Evolutionary conservation across 2,329 filamentous ascomycete genomes (phyloP).

Genomic region (Phoma sp.): DNA sequence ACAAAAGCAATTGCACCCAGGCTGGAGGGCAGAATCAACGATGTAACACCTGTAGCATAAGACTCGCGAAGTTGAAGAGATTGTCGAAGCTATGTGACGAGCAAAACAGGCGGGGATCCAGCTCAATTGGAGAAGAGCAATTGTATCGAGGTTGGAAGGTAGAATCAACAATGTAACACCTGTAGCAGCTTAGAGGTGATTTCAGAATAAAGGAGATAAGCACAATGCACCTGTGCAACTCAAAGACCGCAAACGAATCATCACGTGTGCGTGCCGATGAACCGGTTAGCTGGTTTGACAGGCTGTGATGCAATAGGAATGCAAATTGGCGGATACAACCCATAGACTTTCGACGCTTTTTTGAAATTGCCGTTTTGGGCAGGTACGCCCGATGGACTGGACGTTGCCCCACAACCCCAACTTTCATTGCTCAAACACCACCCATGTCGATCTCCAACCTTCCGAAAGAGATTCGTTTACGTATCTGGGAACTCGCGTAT

Average conservation of each 20-base stretch:
- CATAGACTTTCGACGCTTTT: conserved; percentile 5
- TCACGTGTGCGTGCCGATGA: conserved; percentile 6
- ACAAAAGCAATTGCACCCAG: conserved; percentile 79
- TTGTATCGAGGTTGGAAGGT: conserved; percentile 78
- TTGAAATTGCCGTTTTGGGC: conserved; percentile 5
- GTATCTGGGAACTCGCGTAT: conserved; percentile 29
- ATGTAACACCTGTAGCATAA: conserved; percentile 49
- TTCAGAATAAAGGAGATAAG: not conserved
- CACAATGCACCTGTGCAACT: not conserved
- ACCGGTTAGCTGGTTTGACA: not conserved
- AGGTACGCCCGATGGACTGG: not conserved
- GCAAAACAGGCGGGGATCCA: conserved; percentile 63
- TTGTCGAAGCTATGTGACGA: conserved; percentile 58
- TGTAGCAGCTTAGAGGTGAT: conserved; percentile 1
- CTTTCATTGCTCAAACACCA: not conserved
- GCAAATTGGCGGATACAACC: conserved; percentile 12
- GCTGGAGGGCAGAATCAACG: conserved; percentile 75
- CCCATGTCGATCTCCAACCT: conserved; percentile 27
- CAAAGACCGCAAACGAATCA: not conserved
- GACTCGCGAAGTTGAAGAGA: conserved; percentile 66
- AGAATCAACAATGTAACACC: conserved; percentile 60
- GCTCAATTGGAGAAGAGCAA: conserved; percentile 78
- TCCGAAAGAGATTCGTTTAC: conserved; percentile 33
- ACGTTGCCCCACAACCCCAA: not conserved
- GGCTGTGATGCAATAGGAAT: not conserved